These are phyloP conservation scores for Leavenworthia alabamica DNA, from an alignment of 345 rosid genomes.

Conservation along the genomic window DNA sequence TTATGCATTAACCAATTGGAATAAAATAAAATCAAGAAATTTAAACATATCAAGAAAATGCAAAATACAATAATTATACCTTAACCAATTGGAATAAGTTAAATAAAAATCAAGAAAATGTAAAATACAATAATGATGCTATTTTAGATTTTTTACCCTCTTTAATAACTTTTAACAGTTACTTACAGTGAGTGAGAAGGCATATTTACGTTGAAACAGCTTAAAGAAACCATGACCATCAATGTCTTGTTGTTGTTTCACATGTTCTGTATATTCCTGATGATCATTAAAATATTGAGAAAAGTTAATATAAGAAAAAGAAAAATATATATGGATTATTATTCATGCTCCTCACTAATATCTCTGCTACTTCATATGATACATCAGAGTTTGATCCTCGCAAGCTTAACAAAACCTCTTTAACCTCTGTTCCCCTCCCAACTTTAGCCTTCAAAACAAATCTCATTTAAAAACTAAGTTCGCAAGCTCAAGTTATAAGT, in stretches of 20 bases:
- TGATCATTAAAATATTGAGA: not conserved
- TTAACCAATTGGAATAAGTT: not conserved
- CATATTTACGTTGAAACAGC: conserved; percentile 25
- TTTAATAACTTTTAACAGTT: too few species aligned
- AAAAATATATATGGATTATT: not conserved
- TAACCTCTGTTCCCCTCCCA: conserved; percentile 19
- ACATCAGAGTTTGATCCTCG: conserved; percentile 22
- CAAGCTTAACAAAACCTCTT: conserved; percentile 8
- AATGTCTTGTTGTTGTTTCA: conserved; percentile 7
- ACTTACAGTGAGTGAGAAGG: conserved; percentile 17
- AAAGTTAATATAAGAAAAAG: not conserved
- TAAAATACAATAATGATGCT: not conserved
- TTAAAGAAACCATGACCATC: not conserved
- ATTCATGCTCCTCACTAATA: conserved; percentile 21
- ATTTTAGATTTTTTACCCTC: not conserved
- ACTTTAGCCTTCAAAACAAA: conserved; percentile 21
- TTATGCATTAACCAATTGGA: not conserved
- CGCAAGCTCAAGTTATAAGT: not conserved
- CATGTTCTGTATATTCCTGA: conserved; percentile 24
- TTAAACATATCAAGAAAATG: not conserved
- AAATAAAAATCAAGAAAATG: not conserved
- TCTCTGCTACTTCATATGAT: conserved; percentile 29
- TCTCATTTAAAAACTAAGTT: not conserved
- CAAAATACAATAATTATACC: not conserved
- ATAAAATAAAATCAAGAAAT: too few species aligned